Base-by-base conservation (phyloP, 169 alveolate species). In the Eimeria tenella region DNA sequence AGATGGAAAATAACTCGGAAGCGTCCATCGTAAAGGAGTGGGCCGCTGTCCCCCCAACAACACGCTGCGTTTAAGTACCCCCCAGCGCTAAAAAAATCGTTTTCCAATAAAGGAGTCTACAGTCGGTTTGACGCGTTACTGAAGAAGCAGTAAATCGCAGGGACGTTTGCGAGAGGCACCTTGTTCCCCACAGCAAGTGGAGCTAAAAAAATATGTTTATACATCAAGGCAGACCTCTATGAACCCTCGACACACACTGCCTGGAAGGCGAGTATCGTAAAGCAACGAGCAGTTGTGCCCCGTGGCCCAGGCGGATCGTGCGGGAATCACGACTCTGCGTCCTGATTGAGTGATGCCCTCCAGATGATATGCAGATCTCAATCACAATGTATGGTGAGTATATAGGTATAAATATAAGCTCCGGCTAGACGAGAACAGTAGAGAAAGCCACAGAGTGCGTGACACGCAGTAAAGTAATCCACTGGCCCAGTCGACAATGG, bases 11-110 rank as follows among this genome's bases (percentile, higher is more conserved):
- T 55, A 84, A 63, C 62, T 84, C 92, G 62, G 92, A 84, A 58
- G 92, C 81, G 81, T 84, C 92, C 92, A 84, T 84, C 73, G 92
- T 63, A 77, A 70, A 25, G 42, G 49, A 56, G 92, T n/a, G 81
- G 81, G 73, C 79, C 55, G 53, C 92, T 62, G 92, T 60, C 42
- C 73, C n/a, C 13, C 75, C 11, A 49, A 50, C 55, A 42, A 42
- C 53, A 11, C 55, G 21, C 49, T n/a, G 62, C 68, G 25, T 63
- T 31, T 58, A 49, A 17, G 56, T 79, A 84, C 7, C 49, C 9
- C 65, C 53, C 17, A 77, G 63, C 52, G 11, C 60, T 60, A 9
- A 63, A 62, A 62, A 84, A 5, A 7, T 62, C 92, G 25, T 0
- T 6, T 25, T 6, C 19, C 19, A 49, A 21, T 49, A 17, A 6